Conservation (phyloP, 257 asterid species). For the Solanum lycopersicoides region DNA sequence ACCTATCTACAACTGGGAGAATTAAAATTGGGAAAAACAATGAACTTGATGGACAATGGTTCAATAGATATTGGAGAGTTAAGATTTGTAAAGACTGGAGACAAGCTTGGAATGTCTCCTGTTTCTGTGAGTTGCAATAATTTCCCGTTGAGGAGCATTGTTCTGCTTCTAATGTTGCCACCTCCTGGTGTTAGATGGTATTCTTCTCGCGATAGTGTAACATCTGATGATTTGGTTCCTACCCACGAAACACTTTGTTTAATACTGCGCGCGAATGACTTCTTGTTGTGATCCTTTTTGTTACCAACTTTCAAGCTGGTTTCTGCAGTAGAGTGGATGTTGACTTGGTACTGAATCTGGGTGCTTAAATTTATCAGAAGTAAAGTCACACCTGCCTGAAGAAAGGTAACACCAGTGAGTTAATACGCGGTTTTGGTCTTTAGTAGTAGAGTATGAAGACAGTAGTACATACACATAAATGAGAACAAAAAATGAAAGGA, state of each 20-base stretch:
- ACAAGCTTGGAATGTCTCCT: constrained; percentile 43
- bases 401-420: not conserved
- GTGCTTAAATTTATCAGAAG: constrained; percentile 82
- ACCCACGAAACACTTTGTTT: constrained; percentile 65
- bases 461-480: not conserved
- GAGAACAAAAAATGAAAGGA: not conserved
- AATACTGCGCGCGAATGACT: constrained; percentile 26
- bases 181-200: constrained; percentile 60
- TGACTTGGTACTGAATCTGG: constrained; percentile 29
- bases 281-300: constrained; percentile 4
- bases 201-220: constrained; percentile 44
- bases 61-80: constrained; percentile 30
- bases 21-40: constrained; percentile 51
- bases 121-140: constrained; percentile 29
- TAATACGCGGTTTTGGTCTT: not conserved
- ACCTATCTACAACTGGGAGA: constrained; percentile 36
- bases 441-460: not conserved
- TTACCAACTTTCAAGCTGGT: not conserved
- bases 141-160: constrained; percentile 49
- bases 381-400: constrained; percentile 66
- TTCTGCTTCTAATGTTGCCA: constrained; percentile 42
- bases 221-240: constrained; percentile 58
- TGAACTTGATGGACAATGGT: constrained; percentile 63
- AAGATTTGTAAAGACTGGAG: constrained; percentile 21
- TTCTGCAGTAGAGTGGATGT: constrained; percentile 24